Evolutionary conservation across 306 rosid genomes (phyloP).

Genomic region (Begonia loranthoides): DNA sequence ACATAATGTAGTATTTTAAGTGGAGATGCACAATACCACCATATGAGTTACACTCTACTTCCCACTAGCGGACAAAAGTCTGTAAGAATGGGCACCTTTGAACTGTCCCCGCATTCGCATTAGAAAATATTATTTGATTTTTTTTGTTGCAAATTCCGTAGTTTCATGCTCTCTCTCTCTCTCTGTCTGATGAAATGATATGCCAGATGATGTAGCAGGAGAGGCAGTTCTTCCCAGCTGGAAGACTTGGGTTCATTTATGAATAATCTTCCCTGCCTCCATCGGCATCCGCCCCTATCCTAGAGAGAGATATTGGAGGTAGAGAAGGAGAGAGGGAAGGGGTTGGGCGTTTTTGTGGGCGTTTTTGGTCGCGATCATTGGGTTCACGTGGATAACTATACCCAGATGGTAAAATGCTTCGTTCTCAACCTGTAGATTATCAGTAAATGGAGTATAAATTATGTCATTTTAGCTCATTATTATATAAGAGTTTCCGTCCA

Average conservation of each 20-base stretch:
- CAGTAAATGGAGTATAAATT: constrained; percentile 11
- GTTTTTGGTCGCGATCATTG: constrained; percentile 37
- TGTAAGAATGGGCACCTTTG: too few relatives aligned
- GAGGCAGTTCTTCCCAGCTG: constrained; percentile 5
- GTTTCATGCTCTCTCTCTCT: constrained; percentile 1
- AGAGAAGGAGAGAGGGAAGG: constrained; percentile 13
- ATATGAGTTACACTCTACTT: too few relatives aligned
- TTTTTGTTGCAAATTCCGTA: background rate
- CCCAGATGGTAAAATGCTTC: constrained; percentile 29
- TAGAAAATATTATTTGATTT: background rate
- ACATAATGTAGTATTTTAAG: too few relatives aligned
- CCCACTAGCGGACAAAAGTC: too few relatives aligned
- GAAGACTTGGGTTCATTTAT: background rate
- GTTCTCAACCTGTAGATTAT: constrained; percentile 12
- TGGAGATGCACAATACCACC: too few relatives aligned
- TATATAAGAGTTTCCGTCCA: constrained; percentile 16
- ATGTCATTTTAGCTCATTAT: constrained; percentile 10
- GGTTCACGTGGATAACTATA: constrained; percentile 33
- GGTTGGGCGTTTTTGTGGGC: constrained; percentile 4
- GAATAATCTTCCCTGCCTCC: too few relatives aligned
- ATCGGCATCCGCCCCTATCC: too few relatives aligned
- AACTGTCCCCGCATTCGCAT: too few relatives aligned
- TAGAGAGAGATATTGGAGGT: constrained; percentile 5
- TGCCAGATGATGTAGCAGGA: constrained; percentile 24
- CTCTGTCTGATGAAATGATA: constrained; percentile 9